Conservation (phyloP, 2,329 filamentous ascomycete species). For the Westerdykella ornata region DNA sequence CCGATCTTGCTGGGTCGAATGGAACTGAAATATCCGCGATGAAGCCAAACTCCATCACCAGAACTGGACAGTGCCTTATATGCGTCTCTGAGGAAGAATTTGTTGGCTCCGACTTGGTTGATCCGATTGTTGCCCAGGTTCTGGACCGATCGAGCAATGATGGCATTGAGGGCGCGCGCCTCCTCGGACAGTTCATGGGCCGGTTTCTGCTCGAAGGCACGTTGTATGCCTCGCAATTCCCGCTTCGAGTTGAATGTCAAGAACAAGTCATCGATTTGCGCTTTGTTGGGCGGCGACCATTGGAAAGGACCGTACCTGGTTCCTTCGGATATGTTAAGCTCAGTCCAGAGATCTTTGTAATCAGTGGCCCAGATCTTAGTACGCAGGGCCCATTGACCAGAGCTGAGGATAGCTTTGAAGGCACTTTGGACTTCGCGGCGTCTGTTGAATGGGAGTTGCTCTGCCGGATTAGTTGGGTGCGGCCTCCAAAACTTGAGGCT, state of each 20-base stretch:
- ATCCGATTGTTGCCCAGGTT: too few relatives aligned
- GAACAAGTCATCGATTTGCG: not conserved
- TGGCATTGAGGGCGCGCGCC: slow-evolving; percentile 2
- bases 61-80: not conserved
- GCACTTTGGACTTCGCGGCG: not conserved
- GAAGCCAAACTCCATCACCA: too few relatives aligned
- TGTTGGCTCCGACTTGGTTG: too few relatives aligned
- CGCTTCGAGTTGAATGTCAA: not conserved
- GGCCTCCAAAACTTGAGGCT: not conserved
- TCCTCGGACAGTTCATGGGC: not conserved
- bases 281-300: not conserved
- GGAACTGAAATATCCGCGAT: slow-evolving; percentile 6
- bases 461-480: too few relatives aligned
- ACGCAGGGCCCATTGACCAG: not conserved
- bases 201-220: not conserved
- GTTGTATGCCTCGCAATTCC: not conserved
- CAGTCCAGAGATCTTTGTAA: not conserved
- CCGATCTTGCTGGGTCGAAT: slow-evolving; percentile 1
- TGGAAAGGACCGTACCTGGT: not conserved
- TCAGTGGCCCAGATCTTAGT: not conserved
- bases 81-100: slow-evolving; percentile 1
- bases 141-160: not conserved
- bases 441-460: not conserved
- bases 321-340: not conserved
- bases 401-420: not conserved